Evolutionary conservation across 1,284 basidiomycete genomes (phyloP), one percentile per base, ranked within the genome.

Genomic region (Peniophora sp.): DNA sequence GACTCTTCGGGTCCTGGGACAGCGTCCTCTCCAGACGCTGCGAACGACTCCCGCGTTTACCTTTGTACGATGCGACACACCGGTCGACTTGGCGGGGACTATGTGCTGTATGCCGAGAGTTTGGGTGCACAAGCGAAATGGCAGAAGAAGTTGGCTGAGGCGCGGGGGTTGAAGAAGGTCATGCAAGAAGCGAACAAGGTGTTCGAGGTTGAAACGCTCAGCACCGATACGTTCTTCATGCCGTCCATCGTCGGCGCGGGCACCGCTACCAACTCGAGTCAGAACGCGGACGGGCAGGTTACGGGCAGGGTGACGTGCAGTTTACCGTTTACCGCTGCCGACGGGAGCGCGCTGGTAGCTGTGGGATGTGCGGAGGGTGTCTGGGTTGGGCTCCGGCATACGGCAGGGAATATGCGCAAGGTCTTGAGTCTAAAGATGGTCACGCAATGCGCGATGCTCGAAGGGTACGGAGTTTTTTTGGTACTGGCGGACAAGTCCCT

Each of bases 311-410:
- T 97, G 45, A 94, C 92, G 2, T 97, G 93, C 63, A 94, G 92
- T 0, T 89, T 94, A 22, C 92, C 95, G 2, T 95, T 96, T 64
- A 84, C 77, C 50, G 92, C 92, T 2, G 74, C 81, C 3, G 92
- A 97, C 64, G 84, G 89, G 3, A 81, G 92, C 43, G 79, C 81
- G 2, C 74, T 98, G 16, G 86, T 97, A 17, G 93, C 95, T 0
- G 85, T 97, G 57, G 95, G 95, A 19, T 97, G 94, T 65, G 85
- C 90, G 0, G 92, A 97, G 61, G 96, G 96, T 35, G 91, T 98
- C 2, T 98, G 93, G 92, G 96, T 98, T 56, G 96, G 95, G 0
- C 85, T 97, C 66, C 79, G 91, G 27, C 87, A 91, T 59, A 88
- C 96, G 63, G 85, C 93, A 0, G 71, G 76, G 63, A 95, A 87